Percentiles rank a stretch among this genome's conserved stretches.
Conservation (phyloP, 495 filamentous ascomycete species). For the Aspergillus steynii region DNA sequence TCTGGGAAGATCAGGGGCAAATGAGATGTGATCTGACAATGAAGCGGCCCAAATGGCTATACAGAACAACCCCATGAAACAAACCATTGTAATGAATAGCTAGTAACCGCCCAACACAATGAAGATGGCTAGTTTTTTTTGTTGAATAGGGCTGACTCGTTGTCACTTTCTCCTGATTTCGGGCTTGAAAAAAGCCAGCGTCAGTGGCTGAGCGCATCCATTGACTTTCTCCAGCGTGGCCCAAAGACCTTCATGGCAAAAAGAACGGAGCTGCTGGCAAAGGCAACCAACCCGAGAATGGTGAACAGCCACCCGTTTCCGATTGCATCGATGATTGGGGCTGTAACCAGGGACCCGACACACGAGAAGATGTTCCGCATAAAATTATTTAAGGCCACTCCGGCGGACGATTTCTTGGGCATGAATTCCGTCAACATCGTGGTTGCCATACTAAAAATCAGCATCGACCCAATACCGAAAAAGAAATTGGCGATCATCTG, state of each 20-base stretch:
- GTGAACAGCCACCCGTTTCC: conserved; percentile 92
- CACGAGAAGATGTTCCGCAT: conserved; percentile 85
- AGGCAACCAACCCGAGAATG: conserved; percentile 65
- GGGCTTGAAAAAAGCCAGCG: not conserved
- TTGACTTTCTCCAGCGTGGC: conserved; percentile 64
- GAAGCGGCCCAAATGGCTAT: not conserved
- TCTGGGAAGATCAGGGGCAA: not conserved
- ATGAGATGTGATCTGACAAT: not conserved
- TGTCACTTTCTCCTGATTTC: not conserved
- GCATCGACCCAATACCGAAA: conserved; percentile 86
- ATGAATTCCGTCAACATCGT: conserved; percentile 93
- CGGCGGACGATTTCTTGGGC: conserved; percentile 68
- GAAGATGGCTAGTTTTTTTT: not conserved
- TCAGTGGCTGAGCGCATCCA: conserved; percentile 55
- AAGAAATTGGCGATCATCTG: conserved; percentile 80
- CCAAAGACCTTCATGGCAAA: conserved; percentile 66
- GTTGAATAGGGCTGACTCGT: not conserved
- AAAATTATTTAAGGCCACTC: conserved; percentile 78
- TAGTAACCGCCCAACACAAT: not conserved
- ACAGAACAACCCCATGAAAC: not conserved
- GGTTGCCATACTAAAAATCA: conserved; percentile 77
- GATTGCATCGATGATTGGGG: conserved; percentile 76
- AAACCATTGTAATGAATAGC: not conserved
- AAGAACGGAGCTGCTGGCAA: conserved; percentile 56
- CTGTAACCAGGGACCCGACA: conserved; percentile 70